These are phyloP conservation scores for Hericium alpestre DNA, from an alignment of 768 basidiomycete species.

Conservation along the genomic window DNA sequence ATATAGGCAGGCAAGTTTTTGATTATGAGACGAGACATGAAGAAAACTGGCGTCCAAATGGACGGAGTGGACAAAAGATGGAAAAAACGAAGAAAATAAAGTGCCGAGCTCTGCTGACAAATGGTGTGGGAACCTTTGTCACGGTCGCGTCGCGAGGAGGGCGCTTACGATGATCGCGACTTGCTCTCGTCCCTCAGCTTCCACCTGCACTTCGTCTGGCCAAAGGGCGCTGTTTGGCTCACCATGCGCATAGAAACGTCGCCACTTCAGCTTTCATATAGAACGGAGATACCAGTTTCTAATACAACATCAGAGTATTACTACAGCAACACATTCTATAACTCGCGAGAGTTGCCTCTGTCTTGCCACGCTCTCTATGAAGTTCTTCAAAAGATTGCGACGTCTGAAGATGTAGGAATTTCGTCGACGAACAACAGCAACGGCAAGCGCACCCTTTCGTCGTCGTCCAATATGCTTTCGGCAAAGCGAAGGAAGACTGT, in stretches of 20 bases:
- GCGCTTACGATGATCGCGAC: neutral
- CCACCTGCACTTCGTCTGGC: neutral
- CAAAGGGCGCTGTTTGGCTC: neutral
- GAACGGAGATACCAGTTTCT: neutral
- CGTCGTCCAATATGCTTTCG: neutral
- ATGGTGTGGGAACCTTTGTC: neutral
- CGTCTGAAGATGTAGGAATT: neutral
- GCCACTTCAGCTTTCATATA: neutral
- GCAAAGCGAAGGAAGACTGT: neutral
- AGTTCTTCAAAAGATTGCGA: neutral
- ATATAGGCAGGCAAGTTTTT: slow-evolving; percentile 71
- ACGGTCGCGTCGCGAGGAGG: neutral
- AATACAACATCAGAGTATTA: too few relatives aligned
- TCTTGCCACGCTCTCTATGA: neutral
- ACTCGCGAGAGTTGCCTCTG: neutral
- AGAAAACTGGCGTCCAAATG: neutral
- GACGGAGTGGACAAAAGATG: neutral
- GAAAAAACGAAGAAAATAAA: neutral
- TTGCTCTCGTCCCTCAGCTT: neutral
- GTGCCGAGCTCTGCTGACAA: neutral
- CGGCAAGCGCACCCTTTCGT: neutral
- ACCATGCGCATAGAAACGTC: neutral
- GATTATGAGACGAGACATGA: slow-evolving; percentile 75
- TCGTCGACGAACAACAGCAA: neutral
- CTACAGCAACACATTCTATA: neutral